These are phyloP conservation scores for Ceratocystis eucalypticola DNA, from an alignment of 2,329 filamentous ascomycete genomes.

Conservation along the genomic window DNA sequence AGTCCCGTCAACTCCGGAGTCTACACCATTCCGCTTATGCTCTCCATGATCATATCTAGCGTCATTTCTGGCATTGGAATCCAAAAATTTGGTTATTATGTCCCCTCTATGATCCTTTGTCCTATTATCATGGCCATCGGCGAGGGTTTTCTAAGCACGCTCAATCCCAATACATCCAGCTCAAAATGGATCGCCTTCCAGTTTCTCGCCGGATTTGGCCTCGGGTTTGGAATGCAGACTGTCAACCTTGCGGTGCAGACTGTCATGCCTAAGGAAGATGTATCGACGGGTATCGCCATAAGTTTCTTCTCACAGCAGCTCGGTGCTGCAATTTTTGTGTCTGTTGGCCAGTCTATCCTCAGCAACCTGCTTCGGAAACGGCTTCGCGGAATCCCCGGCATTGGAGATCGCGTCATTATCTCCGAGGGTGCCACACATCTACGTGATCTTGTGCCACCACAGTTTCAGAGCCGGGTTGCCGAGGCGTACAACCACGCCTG, in stretches of 20 bases:
- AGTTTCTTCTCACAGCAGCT: constrained; percentile 47
- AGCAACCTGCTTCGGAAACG: constrained; percentile 33
- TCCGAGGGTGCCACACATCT: constrained; percentile 47
- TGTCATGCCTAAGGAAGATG: constrained; percentile 37
- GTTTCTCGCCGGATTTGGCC: constrained; percentile 43
- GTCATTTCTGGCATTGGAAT: constrained; percentile 36
- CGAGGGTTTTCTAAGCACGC: constrained; percentile 44
- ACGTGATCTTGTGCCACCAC: constrained; percentile 34
- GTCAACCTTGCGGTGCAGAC: constrained; percentile 43
- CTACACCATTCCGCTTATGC: constrained; percentile 42
- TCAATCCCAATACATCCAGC: constrained; percentile 33
- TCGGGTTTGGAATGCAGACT: constrained; percentile 47
- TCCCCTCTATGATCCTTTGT: constrained; percentile 40
- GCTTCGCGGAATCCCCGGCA: constrained; percentile 30
- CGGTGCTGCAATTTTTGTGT: constrained; percentile 44
- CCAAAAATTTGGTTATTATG: constrained; percentile 45
- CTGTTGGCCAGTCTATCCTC: constrained; percentile 42
- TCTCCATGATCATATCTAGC: constrained; percentile 41
- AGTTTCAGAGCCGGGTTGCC: constrained; percentile 41
- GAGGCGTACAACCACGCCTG: constrained; percentile 52
- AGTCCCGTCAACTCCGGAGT: constrained; percentile 42
- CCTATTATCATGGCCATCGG: constrained; percentile 39
- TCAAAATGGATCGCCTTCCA: constrained; percentile 46
- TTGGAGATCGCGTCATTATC: constrained; percentile 34
- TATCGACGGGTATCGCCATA: constrained; percentile 42